phyloP scores from a whole-genome alignment of 106 monocot species.

The Phalaenopsis aphrodite region DNA sequence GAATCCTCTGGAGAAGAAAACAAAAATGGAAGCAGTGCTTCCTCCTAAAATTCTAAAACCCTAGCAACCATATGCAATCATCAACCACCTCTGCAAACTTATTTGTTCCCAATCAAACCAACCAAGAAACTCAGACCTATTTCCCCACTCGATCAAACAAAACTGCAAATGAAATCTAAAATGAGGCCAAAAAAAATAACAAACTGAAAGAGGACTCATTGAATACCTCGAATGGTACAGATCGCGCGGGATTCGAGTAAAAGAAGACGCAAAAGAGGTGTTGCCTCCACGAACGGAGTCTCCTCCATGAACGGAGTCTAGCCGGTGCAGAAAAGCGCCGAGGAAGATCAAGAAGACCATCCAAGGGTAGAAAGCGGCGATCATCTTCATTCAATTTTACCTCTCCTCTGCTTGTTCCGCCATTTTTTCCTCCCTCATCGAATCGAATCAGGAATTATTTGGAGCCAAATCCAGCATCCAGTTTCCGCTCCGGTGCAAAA shows the following conservation, averaged over 20 bases:
- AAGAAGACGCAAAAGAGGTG: constrained; percentile 21
- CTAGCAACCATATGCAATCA: background rate
- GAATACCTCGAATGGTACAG: constrained; percentile 90
- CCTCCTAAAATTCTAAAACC: background rate
- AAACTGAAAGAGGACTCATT: background rate
- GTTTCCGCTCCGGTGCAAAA: no score
- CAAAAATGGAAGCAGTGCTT: no score
- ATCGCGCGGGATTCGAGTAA: constrained; percentile 49
- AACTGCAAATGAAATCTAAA: background rate
- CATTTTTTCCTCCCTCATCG: no score
- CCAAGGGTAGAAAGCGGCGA: background rate
- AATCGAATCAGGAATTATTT: no score
- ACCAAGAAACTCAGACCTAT: background rate
- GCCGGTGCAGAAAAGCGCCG: constrained; percentile 11
- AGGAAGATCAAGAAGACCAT: constrained; percentile 17
- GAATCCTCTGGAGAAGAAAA: no score
- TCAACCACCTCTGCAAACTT: background rate
- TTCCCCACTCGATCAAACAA: background rate
- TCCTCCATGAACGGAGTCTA: constrained; percentile 16
- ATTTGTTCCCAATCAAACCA: background rate
- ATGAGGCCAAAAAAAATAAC: background rate
- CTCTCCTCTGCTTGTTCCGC: no score
- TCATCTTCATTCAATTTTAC: background rate
- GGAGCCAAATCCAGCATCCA: no score
- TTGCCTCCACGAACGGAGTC: constrained; percentile 30